Percentiles rank a stretch among this genome's conserved stretches.
Evolutionary conservation across 148 eudicot genomes (phyloP).

Genomic region (Suaeda aralocaspica): DNA sequence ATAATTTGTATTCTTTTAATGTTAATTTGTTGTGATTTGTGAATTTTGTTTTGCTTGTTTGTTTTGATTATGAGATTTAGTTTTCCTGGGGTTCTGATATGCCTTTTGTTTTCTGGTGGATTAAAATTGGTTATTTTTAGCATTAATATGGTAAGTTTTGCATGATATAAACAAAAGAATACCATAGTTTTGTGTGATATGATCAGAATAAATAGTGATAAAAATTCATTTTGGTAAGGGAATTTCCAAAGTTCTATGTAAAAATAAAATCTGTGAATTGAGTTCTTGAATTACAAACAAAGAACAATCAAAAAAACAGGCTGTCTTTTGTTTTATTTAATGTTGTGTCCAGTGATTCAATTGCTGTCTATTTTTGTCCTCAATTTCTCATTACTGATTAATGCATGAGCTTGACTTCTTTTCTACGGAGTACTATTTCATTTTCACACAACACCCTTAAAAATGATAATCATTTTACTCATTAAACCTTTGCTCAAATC

Average conservation of each 20-base stretch:
- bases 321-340: conserved; percentile 38
- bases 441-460: background rate
- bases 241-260: conserved; percentile 11
- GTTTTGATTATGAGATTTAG: too few relatives aligned
- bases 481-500: too few relatives aligned
- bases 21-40: too few relatives aligned
- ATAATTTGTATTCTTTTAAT: too few relatives aligned
- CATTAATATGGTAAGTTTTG: conserved; percentile 19
- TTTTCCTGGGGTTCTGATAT: conserved; percentile 4
- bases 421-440: too few relatives aligned
- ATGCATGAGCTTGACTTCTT: conserved; percentile 12
- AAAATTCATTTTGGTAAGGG: background rate
- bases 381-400: conserved; percentile 26
- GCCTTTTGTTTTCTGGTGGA: conserved; percentile 18
- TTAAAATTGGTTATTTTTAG: conserved; percentile 8
- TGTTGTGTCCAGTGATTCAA: conserved; percentile 34
- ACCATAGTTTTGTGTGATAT: background rate
- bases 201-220: background rate
- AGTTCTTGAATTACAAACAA: conserved; percentile 13
- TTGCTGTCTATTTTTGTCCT: conserved; percentile 34
- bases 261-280: conserved; percentile 18
- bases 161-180: conserved; percentile 16
- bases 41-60: too few relatives aligned
- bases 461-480: too few relatives aligned
- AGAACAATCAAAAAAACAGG: conserved; percentile 37